Evolutionary conservation across 306 rosid genomes (phyloP).

Genomic region (Hippophae rhamnoides): DNA sequence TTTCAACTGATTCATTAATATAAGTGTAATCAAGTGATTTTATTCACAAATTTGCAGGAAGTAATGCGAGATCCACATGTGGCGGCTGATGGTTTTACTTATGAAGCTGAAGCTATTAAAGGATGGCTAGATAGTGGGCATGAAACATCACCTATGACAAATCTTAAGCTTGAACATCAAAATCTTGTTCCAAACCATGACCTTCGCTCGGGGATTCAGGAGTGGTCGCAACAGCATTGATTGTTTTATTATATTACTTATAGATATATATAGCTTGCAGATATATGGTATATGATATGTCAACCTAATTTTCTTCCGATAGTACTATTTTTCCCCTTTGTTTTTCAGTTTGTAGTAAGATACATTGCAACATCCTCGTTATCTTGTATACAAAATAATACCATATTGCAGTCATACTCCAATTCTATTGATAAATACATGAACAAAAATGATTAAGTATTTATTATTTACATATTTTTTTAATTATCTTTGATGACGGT

Average conservation of each 20-base stretch:
- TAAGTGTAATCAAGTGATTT: not conserved
- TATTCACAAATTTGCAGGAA: conserved; percentile 46
- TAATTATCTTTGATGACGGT: too few relatives aligned
- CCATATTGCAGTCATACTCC: too few relatives aligned
- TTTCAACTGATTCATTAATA: not conserved
- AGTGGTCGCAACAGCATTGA: conserved; percentile 69
- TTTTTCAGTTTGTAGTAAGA: too few relatives aligned
- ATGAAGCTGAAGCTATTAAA: conserved; percentile 65
- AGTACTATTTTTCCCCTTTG: too few relatives aligned
- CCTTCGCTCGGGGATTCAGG: conserved; percentile 69
- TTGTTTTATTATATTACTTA: not conserved
- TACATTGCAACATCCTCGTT: not conserved
- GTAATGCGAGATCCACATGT: conserved; percentile 82
- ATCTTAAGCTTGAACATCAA: conserved; percentile 41
- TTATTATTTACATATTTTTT: too few relatives aligned
- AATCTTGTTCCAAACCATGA: conserved; percentile 67
- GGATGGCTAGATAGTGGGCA: conserved; percentile 74
- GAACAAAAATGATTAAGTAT: too few relatives aligned
- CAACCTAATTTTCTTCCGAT: too few relatives aligned
- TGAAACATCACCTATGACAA: conserved; percentile 72
- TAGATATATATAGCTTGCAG: too few relatives aligned
- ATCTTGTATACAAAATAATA: not conserved
- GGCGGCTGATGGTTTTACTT: conserved; percentile 75
- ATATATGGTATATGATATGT: too few relatives aligned
- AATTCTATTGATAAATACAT: too few relatives aligned